These are phyloP conservation scores for Vickermania spadyakhi DNA, from an alignment of 208 protist species.

Conservation along the genomic window DNA sequence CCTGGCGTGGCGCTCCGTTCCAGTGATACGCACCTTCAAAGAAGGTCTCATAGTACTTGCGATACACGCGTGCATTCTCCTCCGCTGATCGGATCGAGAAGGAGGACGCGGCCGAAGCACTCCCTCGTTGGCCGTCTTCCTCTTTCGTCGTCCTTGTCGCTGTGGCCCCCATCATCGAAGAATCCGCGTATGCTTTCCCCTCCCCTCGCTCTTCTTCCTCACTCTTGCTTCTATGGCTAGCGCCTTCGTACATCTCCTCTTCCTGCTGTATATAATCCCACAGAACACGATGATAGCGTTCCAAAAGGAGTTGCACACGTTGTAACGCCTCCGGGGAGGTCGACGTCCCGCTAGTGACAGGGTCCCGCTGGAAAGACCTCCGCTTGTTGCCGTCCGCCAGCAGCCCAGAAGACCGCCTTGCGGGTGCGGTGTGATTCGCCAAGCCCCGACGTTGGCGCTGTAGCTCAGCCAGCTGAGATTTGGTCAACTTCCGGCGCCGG, in stretches of 20 bases:
- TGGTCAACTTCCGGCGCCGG: slow-evolving; percentile 46
- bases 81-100: too few species aligned
- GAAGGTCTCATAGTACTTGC: background rate
- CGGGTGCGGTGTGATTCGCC: slow-evolving; percentile 12
- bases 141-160: too few species aligned
- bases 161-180: too few species aligned
- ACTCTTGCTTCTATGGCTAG: too few species aligned
- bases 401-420: background rate
- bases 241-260: too few species aligned
- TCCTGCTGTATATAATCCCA: background rate
- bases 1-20: slow-evolving; percentile 25
- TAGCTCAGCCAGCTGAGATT: slow-evolving; percentile 44
- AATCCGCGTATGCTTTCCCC: too few species aligned
- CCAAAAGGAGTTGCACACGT: background rate
- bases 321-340: too few species aligned
- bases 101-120: background rate
- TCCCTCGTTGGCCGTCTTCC: too few species aligned
- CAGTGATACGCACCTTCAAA: slow-evolving; percentile 4
- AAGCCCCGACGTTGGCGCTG: slow-evolving; percentile 18
- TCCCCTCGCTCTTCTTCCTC: too few species aligned
- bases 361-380: too few species aligned
- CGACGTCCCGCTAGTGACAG: too few species aligned
- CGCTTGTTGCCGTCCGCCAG: background rate
- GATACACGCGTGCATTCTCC: background rate
- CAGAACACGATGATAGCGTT: background rate